Base-by-base conservation (phyloP, 768 basidiomycete species). In the Termitomyces eurrhizus region DNA sequence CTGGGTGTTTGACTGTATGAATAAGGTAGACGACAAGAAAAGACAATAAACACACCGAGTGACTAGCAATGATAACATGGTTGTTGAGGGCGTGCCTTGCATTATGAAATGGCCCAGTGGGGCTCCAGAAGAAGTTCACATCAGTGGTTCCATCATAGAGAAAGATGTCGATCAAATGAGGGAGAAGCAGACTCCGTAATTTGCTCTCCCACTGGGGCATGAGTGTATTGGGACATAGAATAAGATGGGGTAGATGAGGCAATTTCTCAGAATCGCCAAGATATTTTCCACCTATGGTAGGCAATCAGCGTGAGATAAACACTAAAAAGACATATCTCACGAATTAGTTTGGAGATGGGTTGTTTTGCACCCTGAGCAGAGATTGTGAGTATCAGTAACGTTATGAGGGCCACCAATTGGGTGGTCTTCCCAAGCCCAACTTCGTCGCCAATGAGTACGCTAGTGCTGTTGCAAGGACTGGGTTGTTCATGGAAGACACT, bases 371-470 rank as follows among this genome's bases (percentile, higher is more conserved):
- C 7, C 21, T 64, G 61, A 8, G 62, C 29, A 16, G 8, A 35
- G 36, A 64, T 54, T 13, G 16, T 42, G 16, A 62, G 62, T 7
- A 54, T 66, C 0, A 73, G 52, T 39, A 69, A 70, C 0, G 65
- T 69, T 4, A 73, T 59, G 1, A 68, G 24, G 0, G 66, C 33
- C 1, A 67, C 53, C 0, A 69, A 48, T 35, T 69, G 69, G 7
- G 66, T 61, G 0, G 73, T 75, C 52, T 76, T 76, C 0, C 73
- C 72, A 0, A 75, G 65, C 0, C 75, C 72, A 5, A 76, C 74
- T 14, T 72, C 69, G 44, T 74, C 70, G 3, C 66, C 63, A 11
- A 73, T 29, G 11, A 72, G 67, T 2, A 66, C 57, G 0, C 72
- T 70, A 18, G 42, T n/a, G n/a, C n/a, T 7, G 36, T 33, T 0